Percentiles rank a stretch among this genome's conserved stretches.
Evolutionary conservation across 2,329 filamentous ascomycete genomes (phyloP).

Genomic region (Cytospora piceae): DNA sequence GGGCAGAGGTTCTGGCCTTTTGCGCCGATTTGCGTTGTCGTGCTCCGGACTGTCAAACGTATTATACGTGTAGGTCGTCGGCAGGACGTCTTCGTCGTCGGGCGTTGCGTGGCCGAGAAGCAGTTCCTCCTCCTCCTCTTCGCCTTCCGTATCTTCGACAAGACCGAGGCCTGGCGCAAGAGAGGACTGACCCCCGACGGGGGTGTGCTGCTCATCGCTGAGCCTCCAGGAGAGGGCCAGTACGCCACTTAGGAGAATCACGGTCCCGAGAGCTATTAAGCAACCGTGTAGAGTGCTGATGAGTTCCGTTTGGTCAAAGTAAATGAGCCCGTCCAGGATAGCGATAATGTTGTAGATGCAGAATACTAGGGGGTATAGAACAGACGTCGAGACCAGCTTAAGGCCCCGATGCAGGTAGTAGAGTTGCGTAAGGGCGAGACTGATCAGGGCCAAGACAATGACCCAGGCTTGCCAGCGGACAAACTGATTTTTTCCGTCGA

Average conservation of each 20-base stretch:
- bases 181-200: constrained; percentile 65
- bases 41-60: constrained; percentile 49
- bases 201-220: constrained; percentile 72
- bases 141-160: constrained; percentile 68
- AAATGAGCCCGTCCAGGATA: constrained; percentile 95
- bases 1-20: constrained; percentile 35
- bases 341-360: constrained; percentile 99
- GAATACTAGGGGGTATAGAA: constrained; percentile 95
- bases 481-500: constrained; percentile 90
- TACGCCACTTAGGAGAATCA: constrained; percentile 84
- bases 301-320: constrained; percentile 86
- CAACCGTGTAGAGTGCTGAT: constrained; percentile 76
- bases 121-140: constrained; percentile 65
- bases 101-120: constrained; percentile 53
- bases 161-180: constrained; percentile 83
- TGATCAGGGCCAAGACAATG: constrained; percentile 79
- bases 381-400: constrained; percentile 92
- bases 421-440: constrained; percentile 83
- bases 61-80: constrained; percentile 48
- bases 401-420: constrained; percentile 95
- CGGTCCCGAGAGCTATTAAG: constrained; percentile 83
- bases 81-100: constrained; percentile 45
- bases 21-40: constrained; percentile 32
- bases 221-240: constrained; percentile 92
- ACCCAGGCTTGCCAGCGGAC: constrained; percentile 94